Conservation (phyloP, 371 early-diverging fungal species). For the Apophysomyces sp. region DNA sequence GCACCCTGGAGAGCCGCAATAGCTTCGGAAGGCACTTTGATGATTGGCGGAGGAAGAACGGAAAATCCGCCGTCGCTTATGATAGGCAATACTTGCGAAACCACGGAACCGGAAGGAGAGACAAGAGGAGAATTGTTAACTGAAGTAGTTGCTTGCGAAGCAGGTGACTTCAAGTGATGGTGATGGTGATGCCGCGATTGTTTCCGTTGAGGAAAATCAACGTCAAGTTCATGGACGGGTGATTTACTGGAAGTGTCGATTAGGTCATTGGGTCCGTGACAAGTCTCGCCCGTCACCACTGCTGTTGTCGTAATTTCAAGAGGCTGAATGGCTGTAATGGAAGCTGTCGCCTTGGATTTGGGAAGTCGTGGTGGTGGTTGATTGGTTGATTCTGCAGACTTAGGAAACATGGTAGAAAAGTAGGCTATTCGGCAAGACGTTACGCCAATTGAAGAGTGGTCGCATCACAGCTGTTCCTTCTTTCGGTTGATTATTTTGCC, state of each 20-base stretch:
- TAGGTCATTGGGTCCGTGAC: neutral
- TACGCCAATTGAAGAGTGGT: too few species aligned
- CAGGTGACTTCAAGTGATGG: constrained; percentile 36
- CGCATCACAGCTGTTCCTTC: too few species aligned
- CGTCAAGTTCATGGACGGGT: neutral
- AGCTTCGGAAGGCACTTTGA: constrained; percentile 41
- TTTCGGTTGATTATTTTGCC: too few species aligned
- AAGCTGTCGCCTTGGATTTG: constrained; percentile 39
- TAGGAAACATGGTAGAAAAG: neutral
- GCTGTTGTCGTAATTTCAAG: constrained; percentile 47
- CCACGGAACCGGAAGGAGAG: constrained; percentile 9
- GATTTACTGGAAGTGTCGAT: constrained; percentile 1
- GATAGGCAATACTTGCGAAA: neutral
- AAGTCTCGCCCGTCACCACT: constrained; percentile 16
- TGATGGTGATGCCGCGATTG: constrained; percentile 34
- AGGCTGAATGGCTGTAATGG: constrained; percentile 43
- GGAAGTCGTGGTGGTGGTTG: constrained; percentile 29
- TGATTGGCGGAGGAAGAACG: constrained; percentile 30
- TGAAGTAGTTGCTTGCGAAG: constrained; percentile 20
- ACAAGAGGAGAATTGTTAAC: constrained; percentile 12
- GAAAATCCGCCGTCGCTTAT: constrained; percentile 4
- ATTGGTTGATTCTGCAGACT: neutral
- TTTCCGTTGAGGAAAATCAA: constrained; percentile 16
- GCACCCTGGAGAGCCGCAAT: constrained; percentile 48
- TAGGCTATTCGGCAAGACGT: too few species aligned